A percentile compares a stretch with the other conserved stretches of the same genome.
These are phyloP conservation scores for Chlorella sp. DNA, from an alignment of 139 green algal species.

Conservation along the genomic window DNA sequence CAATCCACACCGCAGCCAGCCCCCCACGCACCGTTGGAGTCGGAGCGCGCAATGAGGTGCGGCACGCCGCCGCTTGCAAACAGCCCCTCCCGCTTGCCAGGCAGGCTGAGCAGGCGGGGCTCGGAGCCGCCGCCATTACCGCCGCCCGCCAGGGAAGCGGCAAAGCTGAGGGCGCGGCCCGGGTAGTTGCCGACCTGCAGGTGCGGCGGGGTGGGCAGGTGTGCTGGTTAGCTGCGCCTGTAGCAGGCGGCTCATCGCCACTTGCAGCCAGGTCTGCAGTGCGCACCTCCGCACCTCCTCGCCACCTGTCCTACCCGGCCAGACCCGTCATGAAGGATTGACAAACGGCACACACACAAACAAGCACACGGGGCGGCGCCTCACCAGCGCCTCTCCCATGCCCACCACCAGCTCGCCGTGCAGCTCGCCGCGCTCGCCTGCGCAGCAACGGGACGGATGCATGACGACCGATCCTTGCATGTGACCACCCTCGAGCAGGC, in stretches of 20 bases:
- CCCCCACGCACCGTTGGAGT: slow-evolving; percentile 80
- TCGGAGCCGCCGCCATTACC: background rate
- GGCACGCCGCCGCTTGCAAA: slow-evolving; percentile 57
- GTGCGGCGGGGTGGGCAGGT: too few species aligned
- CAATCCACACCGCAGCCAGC: background rate
- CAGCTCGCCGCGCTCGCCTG: slow-evolving; percentile 53
- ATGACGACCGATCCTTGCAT: too few species aligned
- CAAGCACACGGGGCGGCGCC: too few species aligned
- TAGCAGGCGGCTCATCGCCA: too few species aligned
- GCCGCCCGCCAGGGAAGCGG: background rate
- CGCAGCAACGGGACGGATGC: background rate
- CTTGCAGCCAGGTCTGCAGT: too few species aligned
- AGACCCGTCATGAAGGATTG: too few species aligned
- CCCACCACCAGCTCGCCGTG: slow-evolving; percentile 85
- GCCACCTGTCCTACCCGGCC: too few species aligned
- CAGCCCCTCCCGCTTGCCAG: slow-evolving; percentile 73
- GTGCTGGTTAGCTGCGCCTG: too few species aligned
- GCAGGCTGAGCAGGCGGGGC: slow-evolving; percentile 50
- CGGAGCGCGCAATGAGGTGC: slow-evolving; percentile 82
- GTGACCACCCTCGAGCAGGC: background rate
- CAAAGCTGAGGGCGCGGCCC: slow-evolving; percentile 75
- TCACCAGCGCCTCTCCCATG: slow-evolving; percentile 86
- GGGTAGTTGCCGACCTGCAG: slow-evolving; percentile 70
- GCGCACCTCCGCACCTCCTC: too few species aligned
- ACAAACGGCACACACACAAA: too few species aligned